A percentile compares a stretch with the other conserved stretches of the same genome.
These are phyloP conservation scores for Microthlaspi erraticum DNA, from an alignment of 345 rosid species.

Conservation along the genomic window DNA sequence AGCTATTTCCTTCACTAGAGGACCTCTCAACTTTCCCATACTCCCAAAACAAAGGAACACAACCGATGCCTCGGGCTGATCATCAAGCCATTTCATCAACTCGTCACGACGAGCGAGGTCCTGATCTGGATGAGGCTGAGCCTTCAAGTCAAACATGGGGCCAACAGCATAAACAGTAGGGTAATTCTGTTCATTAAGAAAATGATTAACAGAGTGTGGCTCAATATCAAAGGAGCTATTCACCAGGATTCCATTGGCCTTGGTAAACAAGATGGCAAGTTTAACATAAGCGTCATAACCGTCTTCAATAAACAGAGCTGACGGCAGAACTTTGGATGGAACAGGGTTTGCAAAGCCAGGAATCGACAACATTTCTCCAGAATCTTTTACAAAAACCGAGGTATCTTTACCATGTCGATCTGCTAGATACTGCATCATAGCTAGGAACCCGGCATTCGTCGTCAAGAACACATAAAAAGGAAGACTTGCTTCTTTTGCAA, in stretches of 20 bases:
- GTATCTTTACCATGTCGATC: conserved; percentile 39
- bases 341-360: conserved; percentile 53
- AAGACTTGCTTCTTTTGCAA: conserved; percentile 46
- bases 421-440: conserved; percentile 49
- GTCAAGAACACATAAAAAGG: conserved; percentile 61
- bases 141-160: conserved; percentile 45
- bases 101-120: conserved; percentile 36
- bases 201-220: conserved; percentile 45
- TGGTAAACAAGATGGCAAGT: conserved; percentile 48
- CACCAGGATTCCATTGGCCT: conserved; percentile 52
- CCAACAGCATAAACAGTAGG: conserved; percentile 57
- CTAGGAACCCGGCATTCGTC: conserved; percentile 48
- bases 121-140: conserved; percentile 45
- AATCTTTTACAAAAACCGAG: conserved; percentile 25
- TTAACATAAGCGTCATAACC: conserved; percentile 45
- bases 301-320: conserved; percentile 44
- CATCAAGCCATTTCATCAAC: conserved; percentile 59
- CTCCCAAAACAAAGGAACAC: conserved; percentile 67
- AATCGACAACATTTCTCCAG: conserved; percentile 42
- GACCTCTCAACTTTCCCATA: conserved; percentile 44
- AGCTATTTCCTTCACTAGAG: conserved; percentile 55
- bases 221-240: conserved; percentile 56
- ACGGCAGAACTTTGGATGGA: conserved; percentile 50
- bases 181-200: conserved; percentile 26
- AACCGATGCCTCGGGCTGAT: conserved; percentile 56